Base-by-base conservation (phyloP, 768 basidiomycete genomes). In the Leucocoprinus leucothites region DNA sequence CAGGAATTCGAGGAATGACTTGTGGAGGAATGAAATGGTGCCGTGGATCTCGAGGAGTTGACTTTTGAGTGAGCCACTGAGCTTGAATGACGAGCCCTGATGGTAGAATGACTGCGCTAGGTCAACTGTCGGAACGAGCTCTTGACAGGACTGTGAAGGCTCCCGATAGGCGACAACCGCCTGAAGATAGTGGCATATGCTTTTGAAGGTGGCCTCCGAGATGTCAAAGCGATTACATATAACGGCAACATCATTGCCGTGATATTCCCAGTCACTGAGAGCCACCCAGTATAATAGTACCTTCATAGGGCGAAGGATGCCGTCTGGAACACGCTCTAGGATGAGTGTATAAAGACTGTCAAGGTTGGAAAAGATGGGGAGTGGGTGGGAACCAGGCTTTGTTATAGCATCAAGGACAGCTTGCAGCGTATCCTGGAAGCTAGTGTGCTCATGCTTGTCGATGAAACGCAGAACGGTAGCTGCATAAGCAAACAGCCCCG, bases 401-500 rank as follows among this genome's bases (percentile, higher is more conserved):
- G n/a, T n/a, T n/a, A n/a, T n/a, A n/a, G n/a, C n/a, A n/a, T n/a
- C n/a, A n/a, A n/a, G n/a, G n/a, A n/a, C n/a, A n/a, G n/a, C n/a
- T n/a, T n/a, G 31, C 1, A 21, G 3, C 8, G 21, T 28, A 9
- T 6, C 16, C 24, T n/a, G n/a, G n/a, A n/a, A n/a, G n/a, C n/a
- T n/a, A n/a, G n/a, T n/a, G n/a, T n/a, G 8, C 3, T 14, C 35
- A 34, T 59, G 48, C 14, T 58, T 58, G 21, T 60, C 64, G 8
- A 68, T 59, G 43, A 64, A 69, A 42, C 63, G 63, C 44, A 64
- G 48, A 6, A 68, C 64, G 68, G n/a, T n/a, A n/a, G n/a, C n/a
- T n/a, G n/a, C n/a, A n/a, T n/a, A n/a, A n/a, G n/a, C n/a, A n/a
- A n/a, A 69, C 7, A 67, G 58, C 1, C 67, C 62, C 0, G 59